A percentile compares a stretch with the other conserved stretches of the same genome.
Evolutionary conservation across 208 protist species (phyloP).

Genomic region (Endotrypanum monterogeii): DNA sequence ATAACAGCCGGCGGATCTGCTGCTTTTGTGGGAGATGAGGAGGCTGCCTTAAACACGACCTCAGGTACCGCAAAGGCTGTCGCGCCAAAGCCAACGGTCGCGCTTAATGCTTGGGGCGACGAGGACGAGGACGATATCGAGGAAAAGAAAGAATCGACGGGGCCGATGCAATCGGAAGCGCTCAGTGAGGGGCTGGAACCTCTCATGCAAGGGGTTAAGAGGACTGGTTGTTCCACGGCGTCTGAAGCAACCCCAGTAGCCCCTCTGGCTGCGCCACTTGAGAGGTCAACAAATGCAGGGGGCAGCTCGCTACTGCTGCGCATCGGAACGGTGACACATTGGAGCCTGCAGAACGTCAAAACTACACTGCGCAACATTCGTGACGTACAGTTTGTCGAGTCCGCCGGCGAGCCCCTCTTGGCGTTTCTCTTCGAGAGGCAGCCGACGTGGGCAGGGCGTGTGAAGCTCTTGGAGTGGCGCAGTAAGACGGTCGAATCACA

Average conservation of each 20-base stretch:
- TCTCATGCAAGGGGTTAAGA: too few relatives aligned
- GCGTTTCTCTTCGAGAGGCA: slow-evolving; percentile 78
- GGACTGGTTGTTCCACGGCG: neutral
- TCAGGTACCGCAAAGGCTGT: slow-evolving; percentile 4
- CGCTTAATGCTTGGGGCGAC: slow-evolving; percentile 81
- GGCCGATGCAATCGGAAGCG: neutral
- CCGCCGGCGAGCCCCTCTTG: slow-evolving; percentile 73
- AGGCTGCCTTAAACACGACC: slow-evolving; percentile 3
- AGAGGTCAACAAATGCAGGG: slow-evolving; percentile 4
- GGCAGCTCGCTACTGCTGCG: slow-evolving; percentile 27
- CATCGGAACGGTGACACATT: slow-evolving; percentile 47
- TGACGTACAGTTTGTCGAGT: slow-evolving; percentile 87
- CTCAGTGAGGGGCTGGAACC: neutral
- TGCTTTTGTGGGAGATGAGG: slow-evolving; percentile 10
- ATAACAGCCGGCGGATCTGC: slow-evolving; percentile 6
- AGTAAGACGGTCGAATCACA: slow-evolving; percentile 74
- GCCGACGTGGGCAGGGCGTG: slow-evolving; percentile 86
- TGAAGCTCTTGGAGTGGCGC: slow-evolving; percentile 81
- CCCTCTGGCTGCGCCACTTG: neutral
- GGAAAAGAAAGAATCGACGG: slow-evolving; percentile 11
- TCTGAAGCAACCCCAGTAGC: neutral
- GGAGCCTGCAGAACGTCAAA: slow-evolving; percentile 47
- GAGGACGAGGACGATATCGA: slow-evolving; percentile 81
- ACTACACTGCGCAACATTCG: slow-evolving; percentile 73
- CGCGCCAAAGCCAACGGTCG: slow-evolving; percentile 25